phyloP scores from a whole-genome alignment of 192 early-diverging fungal genomes.

The Phycomyces nitens region DNA sequence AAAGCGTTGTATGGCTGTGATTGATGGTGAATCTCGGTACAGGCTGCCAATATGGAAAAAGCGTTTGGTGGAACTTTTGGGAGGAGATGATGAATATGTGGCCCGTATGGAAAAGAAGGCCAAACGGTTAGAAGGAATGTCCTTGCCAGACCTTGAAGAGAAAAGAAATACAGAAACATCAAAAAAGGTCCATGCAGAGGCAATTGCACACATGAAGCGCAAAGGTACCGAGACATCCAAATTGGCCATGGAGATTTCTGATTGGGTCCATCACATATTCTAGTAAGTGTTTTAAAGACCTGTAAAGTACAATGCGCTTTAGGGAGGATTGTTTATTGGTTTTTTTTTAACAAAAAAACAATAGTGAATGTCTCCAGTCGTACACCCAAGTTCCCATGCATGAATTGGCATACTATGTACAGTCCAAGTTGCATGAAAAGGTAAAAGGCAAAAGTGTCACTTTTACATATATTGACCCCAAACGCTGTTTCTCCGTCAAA shows the following conservation, averaged over 20 bases:
- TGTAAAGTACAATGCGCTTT: too few relatives aligned
- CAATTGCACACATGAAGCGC: slow-evolving; percentile 30
- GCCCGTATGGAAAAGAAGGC: not conserved
- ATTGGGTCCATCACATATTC: slow-evolving; percentile 39
- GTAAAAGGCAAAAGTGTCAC: slow-evolving; percentile 38
- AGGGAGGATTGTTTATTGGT: too few relatives aligned
- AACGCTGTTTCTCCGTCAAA: too few relatives aligned
- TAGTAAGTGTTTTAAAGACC: slow-evolving; percentile 32
- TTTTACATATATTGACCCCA: too few relatives aligned
- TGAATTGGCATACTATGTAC: slow-evolving; percentile 79
- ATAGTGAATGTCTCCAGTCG: slow-evolving; percentile 44
- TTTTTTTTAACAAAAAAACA: too few relatives aligned
- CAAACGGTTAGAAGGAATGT: slow-evolving; percentile 31
- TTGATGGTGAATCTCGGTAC: slow-evolving; percentile 4
- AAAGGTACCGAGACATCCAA: slow-evolving; percentile 35
- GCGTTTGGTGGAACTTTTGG: not conserved
- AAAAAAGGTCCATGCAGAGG: slow-evolving; percentile 37
- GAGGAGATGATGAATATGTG: not conserved
- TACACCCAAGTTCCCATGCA: slow-evolving; percentile 65
- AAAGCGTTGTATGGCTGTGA: not conserved
- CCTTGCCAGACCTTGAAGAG: slow-evolving; percentile 25
- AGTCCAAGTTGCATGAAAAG: slow-evolving; percentile 69
- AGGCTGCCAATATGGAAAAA: not conserved
- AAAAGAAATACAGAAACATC: slow-evolving; percentile 44
- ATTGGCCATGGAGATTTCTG: slow-evolving; percentile 36